Evolutionary conservation across 257 asterid species (phyloP).

Genomic region (Mitragyna speciosa): DNA sequence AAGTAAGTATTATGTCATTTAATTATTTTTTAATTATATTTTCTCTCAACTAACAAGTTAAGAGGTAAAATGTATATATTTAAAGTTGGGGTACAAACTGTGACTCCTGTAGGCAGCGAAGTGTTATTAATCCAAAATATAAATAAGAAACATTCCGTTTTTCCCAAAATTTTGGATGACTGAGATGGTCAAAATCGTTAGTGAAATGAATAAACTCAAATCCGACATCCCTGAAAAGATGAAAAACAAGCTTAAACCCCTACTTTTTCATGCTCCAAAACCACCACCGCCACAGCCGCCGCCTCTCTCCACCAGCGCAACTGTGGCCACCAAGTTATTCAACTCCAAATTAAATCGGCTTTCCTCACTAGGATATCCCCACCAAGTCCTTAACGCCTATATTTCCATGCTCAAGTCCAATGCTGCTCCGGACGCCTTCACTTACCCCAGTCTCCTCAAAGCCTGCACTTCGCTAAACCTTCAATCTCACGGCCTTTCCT

Average conservation of each 20-base stretch:
- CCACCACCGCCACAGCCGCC: conserved; percentile 24
- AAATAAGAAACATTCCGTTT: too few relatives aligned
- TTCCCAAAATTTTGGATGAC: too few relatives aligned
- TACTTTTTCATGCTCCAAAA: conserved; percentile 30
- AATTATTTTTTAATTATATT: too few relatives aligned
- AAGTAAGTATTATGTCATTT: too few relatives aligned
- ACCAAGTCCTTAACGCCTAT: conserved; percentile 50
- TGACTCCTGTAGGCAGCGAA: too few relatives aligned
- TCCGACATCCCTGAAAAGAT: not conserved
- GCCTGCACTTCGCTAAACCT: conserved; percentile 67
- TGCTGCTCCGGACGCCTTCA: conserved; percentile 60
- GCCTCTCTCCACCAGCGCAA: conserved; percentile 26
- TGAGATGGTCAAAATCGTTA: too few relatives aligned
- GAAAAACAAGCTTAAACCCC: conserved; percentile 43
- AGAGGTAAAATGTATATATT: too few relatives aligned
- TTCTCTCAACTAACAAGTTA: too few relatives aligned
- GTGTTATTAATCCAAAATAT: too few relatives aligned
- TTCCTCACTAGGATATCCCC: conserved; percentile 58
- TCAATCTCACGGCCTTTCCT: conserved; percentile 48
- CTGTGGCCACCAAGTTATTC: conserved; percentile 37
- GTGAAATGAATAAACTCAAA: not conserved
- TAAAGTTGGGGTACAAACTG: too few relatives aligned
- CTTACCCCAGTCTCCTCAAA: conserved; percentile 71
- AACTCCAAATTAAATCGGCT: conserved; percentile 63
- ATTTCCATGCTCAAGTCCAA: conserved; percentile 51